Base-by-base conservation (phyloP, 495 filamentous ascomycete species). In the Aspergillus nidulans region DNA sequence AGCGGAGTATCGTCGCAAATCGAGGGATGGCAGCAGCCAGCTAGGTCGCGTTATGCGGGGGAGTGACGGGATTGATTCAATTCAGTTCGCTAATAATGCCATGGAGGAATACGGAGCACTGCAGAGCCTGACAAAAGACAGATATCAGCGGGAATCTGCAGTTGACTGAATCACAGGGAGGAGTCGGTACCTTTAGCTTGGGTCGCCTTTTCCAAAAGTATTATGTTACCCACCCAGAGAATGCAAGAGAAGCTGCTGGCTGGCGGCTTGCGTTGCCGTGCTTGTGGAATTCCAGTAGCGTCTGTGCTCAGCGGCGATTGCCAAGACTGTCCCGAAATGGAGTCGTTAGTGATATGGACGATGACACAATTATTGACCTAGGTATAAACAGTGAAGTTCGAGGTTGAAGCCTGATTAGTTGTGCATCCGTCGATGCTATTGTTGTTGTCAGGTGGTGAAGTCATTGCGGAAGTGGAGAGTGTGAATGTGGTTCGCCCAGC, bases 251-350 rank as follows among this genome's bases (percentile, higher is more conserved):
- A 18, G 15, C 36, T 39, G 36, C 30, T 4, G 26, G 26, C 10
- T 30, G 26, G 10, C 26, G n/a, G n/a, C n/a, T n/a, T n/a, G 4
- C n/a, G 15, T 32, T 47, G 44, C 44, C 32, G 36, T 39, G 15
- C 36, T 39, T 39, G 36, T 12, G 45, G 45, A 49, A 49, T 49
- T 49, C 28, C 45, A 39, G 36, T 2, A 36, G 28, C 18, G 45
- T 34, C 45, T 19, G 45, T 49, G 46, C 36, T 18, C 30, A 19
- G 46, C 8, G 12, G 9, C 21, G 8, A 18, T 19, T n/a, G 30
- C 46, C 23, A 49, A 49, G 42, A 45, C 42, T 45, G 21, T 10
- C 54, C 54, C 54, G 39, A 51, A 26, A 57, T 57, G 54, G 47
- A 47, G 25, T 47, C 34, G 45, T 36, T 39, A 23, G 13, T 20